A percentile compares a stretch with the other conserved stretches of the same genome.
Conservation (phyloP, 2,329 filamentous ascomycete species). For the Trichoderma sp. region DNA sequence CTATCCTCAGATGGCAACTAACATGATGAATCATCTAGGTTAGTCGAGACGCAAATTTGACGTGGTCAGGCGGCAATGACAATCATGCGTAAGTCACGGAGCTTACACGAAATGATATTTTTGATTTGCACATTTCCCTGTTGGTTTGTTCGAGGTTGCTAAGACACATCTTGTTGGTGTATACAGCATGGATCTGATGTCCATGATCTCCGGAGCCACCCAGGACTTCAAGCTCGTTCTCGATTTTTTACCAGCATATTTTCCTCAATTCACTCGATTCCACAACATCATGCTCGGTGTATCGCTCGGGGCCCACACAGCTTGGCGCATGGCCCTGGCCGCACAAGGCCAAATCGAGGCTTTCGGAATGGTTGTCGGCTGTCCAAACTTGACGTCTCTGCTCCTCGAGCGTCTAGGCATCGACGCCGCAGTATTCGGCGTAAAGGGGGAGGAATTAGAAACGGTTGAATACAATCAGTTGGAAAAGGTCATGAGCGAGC, state of each 20-base stretch:
- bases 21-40: neutral
- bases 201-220: conserved; percentile 8
- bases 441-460: conserved; percentile 1
- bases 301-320: conserved; percentile 6
- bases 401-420: neutral
- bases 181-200: conserved; percentile 1
- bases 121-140: neutral
- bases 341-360: neutral
- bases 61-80: conserved; percentile 10
- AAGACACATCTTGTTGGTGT: neutral
- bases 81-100: conserved; percentile 9
- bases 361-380: conserved; percentile 11
- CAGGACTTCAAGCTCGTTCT: conserved; percentile 16
- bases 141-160: neutral
- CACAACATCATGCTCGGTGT: conserved; percentile 15
- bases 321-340: neutral
- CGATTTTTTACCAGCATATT: conserved; percentile 4
- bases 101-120: too few species aligned
- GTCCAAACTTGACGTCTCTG: conserved; percentile 9
- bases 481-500: neutral
- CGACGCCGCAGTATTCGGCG: neutral
- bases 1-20: neutral
- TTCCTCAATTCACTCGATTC: conserved; percentile 1
- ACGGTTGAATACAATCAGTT: neutral
- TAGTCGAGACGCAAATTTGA: conserved; percentile 1